These are phyloP conservation scores for Penicillium psychrosexuale DNA, from an alignment of 2,329 filamentous ascomycete genomes.

Conservation along the genomic window DNA sequence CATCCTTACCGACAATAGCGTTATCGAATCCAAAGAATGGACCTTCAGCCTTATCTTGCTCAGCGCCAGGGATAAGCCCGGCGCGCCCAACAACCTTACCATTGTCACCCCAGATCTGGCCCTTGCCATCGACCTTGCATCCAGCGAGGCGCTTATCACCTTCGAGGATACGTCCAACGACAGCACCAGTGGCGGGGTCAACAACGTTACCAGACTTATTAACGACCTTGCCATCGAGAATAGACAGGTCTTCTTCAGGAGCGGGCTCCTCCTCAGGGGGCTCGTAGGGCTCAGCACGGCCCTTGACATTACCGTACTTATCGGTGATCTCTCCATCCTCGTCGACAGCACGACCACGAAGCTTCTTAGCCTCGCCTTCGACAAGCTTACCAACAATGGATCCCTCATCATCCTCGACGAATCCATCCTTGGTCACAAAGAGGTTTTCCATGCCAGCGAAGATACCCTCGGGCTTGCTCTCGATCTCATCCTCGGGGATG, in stretches of 20 bases:
- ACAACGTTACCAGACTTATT: constrained; percentile 64
- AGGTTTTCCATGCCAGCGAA: constrained; percentile 58
- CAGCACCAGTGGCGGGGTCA: constrained; percentile 54
- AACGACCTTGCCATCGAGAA: constrained; percentile 60
- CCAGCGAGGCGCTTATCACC: constrained; percentile 58
- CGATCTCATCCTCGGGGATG: constrained; percentile 56
- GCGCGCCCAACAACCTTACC: constrained; percentile 60
- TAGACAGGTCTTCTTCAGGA: constrained; percentile 53
- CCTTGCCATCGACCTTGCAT: constrained; percentile 60
- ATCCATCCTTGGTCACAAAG: constrained; percentile 56
- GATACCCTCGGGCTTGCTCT: constrained; percentile 54
- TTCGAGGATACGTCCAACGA: constrained; percentile 57
- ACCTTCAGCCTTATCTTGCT: constrained; percentile 51
- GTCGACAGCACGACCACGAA: constrained; percentile 72
- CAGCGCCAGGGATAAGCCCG: constrained; percentile 54
- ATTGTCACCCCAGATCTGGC: constrained; percentile 62
- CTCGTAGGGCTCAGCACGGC: constrained; percentile 57
- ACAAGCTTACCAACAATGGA: constrained; percentile 69
- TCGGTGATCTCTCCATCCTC: constrained; percentile 80
- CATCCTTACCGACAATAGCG: constrained; percentile 57
- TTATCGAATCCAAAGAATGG: constrained; percentile 60
- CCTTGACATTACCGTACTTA: constrained; percentile 65
- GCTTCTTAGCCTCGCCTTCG: constrained; percentile 67
- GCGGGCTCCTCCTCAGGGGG: constrained; percentile 44
- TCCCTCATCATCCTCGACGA: constrained; percentile 72